These are phyloP conservation scores for Carnegiea gigantea DNA, from an alignment of 179 eudicot species.

Conservation along the genomic window DNA sequence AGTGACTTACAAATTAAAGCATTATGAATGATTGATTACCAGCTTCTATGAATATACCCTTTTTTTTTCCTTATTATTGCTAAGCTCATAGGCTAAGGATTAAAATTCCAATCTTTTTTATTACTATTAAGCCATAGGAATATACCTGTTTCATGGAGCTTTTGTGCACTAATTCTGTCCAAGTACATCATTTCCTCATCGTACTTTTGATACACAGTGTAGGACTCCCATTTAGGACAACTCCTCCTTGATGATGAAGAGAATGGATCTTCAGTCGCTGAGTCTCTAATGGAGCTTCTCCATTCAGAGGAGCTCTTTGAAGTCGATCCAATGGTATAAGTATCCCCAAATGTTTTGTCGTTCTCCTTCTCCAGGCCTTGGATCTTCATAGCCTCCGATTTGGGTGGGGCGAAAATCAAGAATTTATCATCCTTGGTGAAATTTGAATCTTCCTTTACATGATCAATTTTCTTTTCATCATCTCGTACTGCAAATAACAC, in stretches of 20 bases:
- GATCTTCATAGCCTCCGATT: slow-evolving; percentile 44
- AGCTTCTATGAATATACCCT: too few species aligned
- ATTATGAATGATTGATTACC: background rate
- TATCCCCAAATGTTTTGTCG: slow-evolving; percentile 51
- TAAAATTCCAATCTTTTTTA: too few species aligned
- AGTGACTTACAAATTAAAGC: background rate
- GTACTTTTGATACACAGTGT: slow-evolving; percentile 83
- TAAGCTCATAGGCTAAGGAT: too few species aligned
- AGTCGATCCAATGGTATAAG: slow-evolving; percentile 78
- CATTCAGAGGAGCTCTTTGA: slow-evolving; percentile 91
- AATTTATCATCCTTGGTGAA: slow-evolving; percentile 50
- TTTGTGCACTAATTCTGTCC: slow-evolving; percentile 77
- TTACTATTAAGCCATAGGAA: background rate
- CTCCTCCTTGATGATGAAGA: slow-evolving; percentile 88
- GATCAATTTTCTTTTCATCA: slow-evolving; percentile 5
- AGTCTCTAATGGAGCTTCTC: slow-evolving; percentile 87
- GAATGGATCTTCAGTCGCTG: slow-evolving; percentile 74
- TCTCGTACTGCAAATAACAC: slow-evolving; percentile 20
- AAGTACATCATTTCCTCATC: slow-evolving; percentile 90
- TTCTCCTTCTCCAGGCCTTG: slow-evolving; percentile 30
- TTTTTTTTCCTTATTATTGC: too few species aligned
- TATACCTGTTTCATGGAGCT: slow-evolving; percentile 90
- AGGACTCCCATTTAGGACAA: slow-evolving; percentile 96
- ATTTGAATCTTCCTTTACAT: slow-evolving; percentile 14
- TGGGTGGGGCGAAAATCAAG: slow-evolving; percentile 42